Conservation (phyloP, 2,329 filamentous ascomycete genomes). For the Ophiostoma sp. region DNA sequence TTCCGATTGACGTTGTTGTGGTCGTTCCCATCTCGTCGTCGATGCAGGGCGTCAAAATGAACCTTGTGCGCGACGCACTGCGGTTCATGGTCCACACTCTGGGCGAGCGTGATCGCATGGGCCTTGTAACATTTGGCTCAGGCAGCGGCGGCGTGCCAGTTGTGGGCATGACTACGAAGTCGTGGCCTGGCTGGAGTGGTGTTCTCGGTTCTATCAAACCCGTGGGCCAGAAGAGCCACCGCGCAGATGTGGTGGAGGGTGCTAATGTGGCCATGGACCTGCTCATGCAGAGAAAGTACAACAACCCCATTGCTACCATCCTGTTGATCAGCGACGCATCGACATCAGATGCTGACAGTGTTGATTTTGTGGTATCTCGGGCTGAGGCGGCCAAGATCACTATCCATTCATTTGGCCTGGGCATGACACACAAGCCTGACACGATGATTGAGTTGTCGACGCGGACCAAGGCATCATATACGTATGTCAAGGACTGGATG, state of each 20-base stretch:
- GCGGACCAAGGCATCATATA: slow-evolving; percentile 92
- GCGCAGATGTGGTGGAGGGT: slow-evolving; percentile 93
- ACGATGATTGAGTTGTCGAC: slow-evolving; percentile 98
- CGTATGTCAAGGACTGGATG: slow-evolving; percentile 99
- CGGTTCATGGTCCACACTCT: slow-evolving; percentile 87
- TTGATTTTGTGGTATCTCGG: slow-evolving; percentile 94
- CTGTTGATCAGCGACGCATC: slow-evolving; percentile 96
- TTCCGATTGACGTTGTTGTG: slow-evolving; percentile 90
- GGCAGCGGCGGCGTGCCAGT: slow-evolving; percentile 88
- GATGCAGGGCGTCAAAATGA: slow-evolving; percentile 99
- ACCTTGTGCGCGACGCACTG: slow-evolving; percentile 82
- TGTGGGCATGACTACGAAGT: slow-evolving; percentile 96
- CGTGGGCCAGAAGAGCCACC: slow-evolving; percentile 91
- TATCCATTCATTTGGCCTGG: slow-evolving; percentile 93
- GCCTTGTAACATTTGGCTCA: slow-evolving; percentile 92
- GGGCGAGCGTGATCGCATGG: slow-evolving; percentile 92
- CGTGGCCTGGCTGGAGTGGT: slow-evolving; percentile 86
- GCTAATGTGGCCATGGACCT: slow-evolving; percentile 98
- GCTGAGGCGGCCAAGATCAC: slow-evolving; percentile 96
- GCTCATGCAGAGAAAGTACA: slow-evolving; percentile 94
- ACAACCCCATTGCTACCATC: slow-evolving; percentile 91
- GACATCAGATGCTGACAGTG: slow-evolving; percentile 87
- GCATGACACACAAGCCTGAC: slow-evolving; percentile 95
- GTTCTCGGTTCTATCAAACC: slow-evolving; percentile 83
- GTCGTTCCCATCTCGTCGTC: slow-evolving; percentile 96